Base-by-base conservation (phyloP, 129 eudicot genomes). In the Flaveria brownii region DNA sequence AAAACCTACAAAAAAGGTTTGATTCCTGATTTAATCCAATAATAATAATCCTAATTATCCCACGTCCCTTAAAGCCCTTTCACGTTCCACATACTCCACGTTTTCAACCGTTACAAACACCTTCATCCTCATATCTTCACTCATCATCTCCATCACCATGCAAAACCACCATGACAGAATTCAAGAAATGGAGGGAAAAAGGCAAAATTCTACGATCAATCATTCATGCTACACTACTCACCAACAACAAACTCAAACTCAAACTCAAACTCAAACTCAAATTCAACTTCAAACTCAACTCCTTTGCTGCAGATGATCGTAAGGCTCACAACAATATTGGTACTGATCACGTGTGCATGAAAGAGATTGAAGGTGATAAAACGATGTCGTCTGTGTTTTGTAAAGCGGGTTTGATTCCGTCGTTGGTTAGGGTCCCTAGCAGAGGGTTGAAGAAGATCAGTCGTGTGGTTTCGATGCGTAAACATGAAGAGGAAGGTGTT, bases 391-490 rank as follows among this genome's bases (percentile, higher is more conserved):
- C 67, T 45, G 76, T 75, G 39, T 46, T 78, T 60, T 49, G 71
- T 76, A 78, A 72, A 59, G 59, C 51, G 71, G 78, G 77, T 56
- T 52, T 71, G 54, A 22, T 59, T 54, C 82, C 76, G 15, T 70
- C 77, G 23, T 67, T 80, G 42, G 74, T 33, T 13, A 26, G 84
- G 75, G 84, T 74, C 45, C 70, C 79, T 0, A 80, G 84, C 61
- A 18, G 74, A 46, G 61, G 79, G 2, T 80, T 80, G 7, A 81
- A 74, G 41, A 55, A 26, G 70, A 52, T 56, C 36, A 63, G 64
- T 14, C 67, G 76, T 45, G 74, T 45, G 73, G 78, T 74, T 68
- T 66, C 67, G 0, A 70, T 55, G 81, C 75, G 74, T 42, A 71
- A 45, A 50, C 63, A 30, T n/a, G 36, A 66, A 54, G 78, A 47